Evolutionary conservation across 2,329 filamentous ascomycete genomes (phyloP).

Genomic region (Trichoderma atroviride): DNA sequence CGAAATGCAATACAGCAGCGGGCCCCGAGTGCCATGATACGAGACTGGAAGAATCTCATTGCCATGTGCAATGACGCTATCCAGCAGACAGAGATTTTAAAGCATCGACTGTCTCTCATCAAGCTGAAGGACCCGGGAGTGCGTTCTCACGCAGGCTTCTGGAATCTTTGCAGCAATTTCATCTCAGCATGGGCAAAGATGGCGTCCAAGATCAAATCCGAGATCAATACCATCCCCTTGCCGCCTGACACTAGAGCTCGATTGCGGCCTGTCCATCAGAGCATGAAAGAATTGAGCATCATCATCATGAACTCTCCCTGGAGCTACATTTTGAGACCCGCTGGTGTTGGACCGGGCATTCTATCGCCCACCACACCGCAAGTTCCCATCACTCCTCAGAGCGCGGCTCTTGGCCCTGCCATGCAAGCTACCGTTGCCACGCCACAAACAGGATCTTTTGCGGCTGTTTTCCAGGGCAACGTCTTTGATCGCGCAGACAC

Average conservation of each 20-base stretch:
- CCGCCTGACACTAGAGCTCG: slow-evolving; percentile 70
- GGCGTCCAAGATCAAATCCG: slow-evolving; percentile 61
- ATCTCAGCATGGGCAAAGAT: slow-evolving; percentile 71
- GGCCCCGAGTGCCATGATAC: slow-evolving; percentile 60
- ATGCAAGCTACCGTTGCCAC: slow-evolving; percentile 87
- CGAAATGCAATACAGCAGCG: slow-evolving; percentile 64
- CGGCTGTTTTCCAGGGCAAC: slow-evolving; percentile 56
- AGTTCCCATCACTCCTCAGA: slow-evolving; percentile 81
- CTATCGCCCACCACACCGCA: slow-evolving; percentile 31
- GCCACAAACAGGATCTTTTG: slow-evolving; percentile 61
- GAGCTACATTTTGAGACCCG: slow-evolving; percentile 48
- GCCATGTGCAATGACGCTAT: slow-evolving; percentile 71
- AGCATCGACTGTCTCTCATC: slow-evolving; percentile 73
- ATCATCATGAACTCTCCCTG: slow-evolving; percentile 67
- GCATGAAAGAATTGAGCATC: slow-evolving; percentile 77
- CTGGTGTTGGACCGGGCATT: slow-evolving; percentile 18
- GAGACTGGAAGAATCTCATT: slow-evolving; percentile 71
- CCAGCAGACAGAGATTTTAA: slow-evolving; percentile 72
- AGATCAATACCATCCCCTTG: slow-evolving; percentile 54
- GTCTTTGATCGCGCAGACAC: slow-evolving; percentile 64
- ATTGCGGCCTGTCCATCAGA: slow-evolving; percentile 79
- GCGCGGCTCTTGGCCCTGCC: slow-evolving; percentile 84
- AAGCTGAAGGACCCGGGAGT: slow-evolving; percentile 83
- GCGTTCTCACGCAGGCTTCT: slow-evolving; percentile 64
- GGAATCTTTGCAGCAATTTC: slow-evolving; percentile 74